These are phyloP conservation scores for Apiospora aurea DNA, from an alignment of 2,329 filamentous ascomycete genomes.

Conservation along the genomic window DNA sequence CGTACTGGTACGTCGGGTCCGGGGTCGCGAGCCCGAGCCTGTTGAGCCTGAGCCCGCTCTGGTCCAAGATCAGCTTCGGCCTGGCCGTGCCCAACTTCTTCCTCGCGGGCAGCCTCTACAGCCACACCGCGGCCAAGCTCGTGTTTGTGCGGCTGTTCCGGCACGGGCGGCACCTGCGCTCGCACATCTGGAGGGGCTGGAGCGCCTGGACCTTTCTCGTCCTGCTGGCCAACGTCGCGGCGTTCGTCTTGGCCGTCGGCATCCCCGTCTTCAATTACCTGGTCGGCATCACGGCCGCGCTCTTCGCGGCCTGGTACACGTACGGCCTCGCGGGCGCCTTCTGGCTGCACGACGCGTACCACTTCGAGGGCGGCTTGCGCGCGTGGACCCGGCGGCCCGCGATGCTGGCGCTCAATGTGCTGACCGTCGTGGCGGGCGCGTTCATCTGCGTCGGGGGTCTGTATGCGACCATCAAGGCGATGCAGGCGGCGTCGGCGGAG, in stretches of 20 bases:
- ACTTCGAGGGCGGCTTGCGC: conserved; percentile 47
- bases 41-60: conserved; percentile 51
- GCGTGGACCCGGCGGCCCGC: conserved; percentile 47
- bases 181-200: conserved; percentile 55
- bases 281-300: conserved; percentile 55
- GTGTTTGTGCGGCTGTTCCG: conserved; percentile 58
- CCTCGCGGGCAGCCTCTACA: conserved; percentile 56
- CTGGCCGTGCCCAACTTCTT: conserved; percentile 58
- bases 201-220: conserved; percentile 54
- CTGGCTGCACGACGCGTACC: conserved; percentile 57
- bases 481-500: conserved; percentile 34
- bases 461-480: conserved; percentile 54
- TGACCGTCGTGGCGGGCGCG: conserved; percentile 53
- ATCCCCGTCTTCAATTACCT: conserved; percentile 63
- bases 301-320: conserved; percentile 62
- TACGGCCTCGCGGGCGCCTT: conserved; percentile 60
- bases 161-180: conserved; percentile 52
- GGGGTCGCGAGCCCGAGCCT: conserved; percentile 55
- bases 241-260: conserved; percentile 52
- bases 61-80: conserved; percentile 58
- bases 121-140: conserved; percentile 59
- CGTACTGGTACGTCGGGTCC: conserved; percentile 57
- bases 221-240: conserved; percentile 52
- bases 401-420: conserved; percentile 47
- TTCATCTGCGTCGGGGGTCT: conserved; percentile 58